A percentile compares a stretch with the other conserved stretches of the same genome.
phyloP scores from a whole-genome alignment of 2,329 filamentous ascomycete species.

The Didymella sp. region DNA sequence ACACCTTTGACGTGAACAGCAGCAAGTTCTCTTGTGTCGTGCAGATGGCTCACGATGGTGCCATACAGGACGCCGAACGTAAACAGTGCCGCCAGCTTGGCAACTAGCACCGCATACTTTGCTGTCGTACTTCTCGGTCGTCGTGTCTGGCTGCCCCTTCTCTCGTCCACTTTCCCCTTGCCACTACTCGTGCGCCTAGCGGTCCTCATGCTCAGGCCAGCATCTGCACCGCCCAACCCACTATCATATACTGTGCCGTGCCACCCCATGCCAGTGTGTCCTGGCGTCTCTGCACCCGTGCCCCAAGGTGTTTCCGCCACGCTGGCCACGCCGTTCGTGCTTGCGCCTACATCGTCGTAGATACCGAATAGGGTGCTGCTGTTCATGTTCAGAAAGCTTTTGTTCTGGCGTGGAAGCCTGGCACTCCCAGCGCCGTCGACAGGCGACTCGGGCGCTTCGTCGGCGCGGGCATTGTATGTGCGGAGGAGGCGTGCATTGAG shows the following conservation, averaged over 20 bases:
- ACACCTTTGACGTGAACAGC: constrained; percentile 67
- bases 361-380: constrained; percentile 91
- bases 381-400: constrained; percentile 85
- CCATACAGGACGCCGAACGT: constrained; percentile 83
- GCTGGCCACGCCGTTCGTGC: constrained; percentile 49
- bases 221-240: constrained; percentile 36
- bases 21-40: constrained; percentile 70
- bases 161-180: background rate
- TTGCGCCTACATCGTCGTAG: constrained; percentile 63
- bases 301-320: constrained; percentile 77
- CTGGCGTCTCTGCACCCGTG: constrained; percentile 75
- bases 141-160: background rate
- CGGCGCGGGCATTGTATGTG: constrained; percentile 37
- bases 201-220: constrained; percentile 35
- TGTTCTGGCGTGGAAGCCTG: constrained; percentile 63
- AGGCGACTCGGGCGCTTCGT: constrained; percentile 30
- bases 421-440: constrained; percentile 7
- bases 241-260: constrained; percentile 24
- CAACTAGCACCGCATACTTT: constrained; percentile 59
- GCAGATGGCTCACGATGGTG: constrained; percentile 78
- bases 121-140: background rate
- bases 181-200: constrained; percentile 20
- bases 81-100: constrained; percentile 73
- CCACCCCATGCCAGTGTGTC: constrained; percentile 30
- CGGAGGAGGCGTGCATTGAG: constrained; percentile 46